Base-by-base conservation (phyloP, 805 yeast species). In the Suhomyces kilbournensis region DNA sequence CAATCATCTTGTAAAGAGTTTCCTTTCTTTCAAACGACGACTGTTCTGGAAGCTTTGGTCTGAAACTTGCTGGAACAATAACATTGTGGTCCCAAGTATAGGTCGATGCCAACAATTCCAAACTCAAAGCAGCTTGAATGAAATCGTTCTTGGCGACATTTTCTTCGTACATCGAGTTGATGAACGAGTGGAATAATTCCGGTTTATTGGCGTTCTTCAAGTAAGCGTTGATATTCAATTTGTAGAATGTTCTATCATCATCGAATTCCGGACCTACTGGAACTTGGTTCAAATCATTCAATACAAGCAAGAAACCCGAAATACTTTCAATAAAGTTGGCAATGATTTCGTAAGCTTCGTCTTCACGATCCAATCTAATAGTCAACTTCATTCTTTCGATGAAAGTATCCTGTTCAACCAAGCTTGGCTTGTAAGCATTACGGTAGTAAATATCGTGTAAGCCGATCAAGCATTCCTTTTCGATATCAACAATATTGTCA, bases 191-290 rank as follows among this genome's bases (percentile, higher is more conserved):
- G 68, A 90, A 85, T 53, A 87, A 74, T 66, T 88, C 94, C 0
- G 94, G 93, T 60, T 84, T 83, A 63, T 85, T 83, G 42, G 89
- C 90, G 58, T 87, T 83, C 76, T 86, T 80, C 67, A 90, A 75
- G 69, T 82, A 89, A 42, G 90, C 85, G 56, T 88, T 81, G 61
- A 90, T 84, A 60, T 85, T 86, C 63, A 90, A 76, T 54, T 83
- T 82, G 64, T 86, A 88, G 79, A 88, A 86, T 4, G 91, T 85
- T 62, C 96, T 77, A 67, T 90, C 97, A 65, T 88, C 93, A 60
- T 88, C 93, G 67, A 87, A 91, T 62, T 90, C 96, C 42, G 84
- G 84, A 17, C 91, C 91, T 46, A 77, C 79, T 12, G 97, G 97
- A 52, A 90, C 90, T 53, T 81, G 79, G 59, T 81, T 81, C 60